phyloP scores from a whole-genome alignment of 2,329 filamentous ascomycete species.

The Sporothrix pseudoabietina region DNA sequence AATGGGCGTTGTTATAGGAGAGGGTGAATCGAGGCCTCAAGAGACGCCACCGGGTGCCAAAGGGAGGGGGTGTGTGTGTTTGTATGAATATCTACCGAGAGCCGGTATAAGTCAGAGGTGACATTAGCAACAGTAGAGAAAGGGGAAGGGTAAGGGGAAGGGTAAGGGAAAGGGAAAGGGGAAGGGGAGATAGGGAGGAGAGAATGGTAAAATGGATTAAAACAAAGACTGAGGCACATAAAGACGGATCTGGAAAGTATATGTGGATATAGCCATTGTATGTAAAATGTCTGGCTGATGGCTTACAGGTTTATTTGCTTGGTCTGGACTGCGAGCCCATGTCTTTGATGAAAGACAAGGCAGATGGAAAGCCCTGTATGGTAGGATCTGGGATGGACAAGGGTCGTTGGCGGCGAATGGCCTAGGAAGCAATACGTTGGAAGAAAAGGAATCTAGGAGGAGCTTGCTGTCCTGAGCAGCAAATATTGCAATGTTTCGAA shows the following conservation, averaged over 20 bases:
- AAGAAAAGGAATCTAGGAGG: no score
- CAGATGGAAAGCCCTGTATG: not conserved
- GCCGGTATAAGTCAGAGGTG: constrained; percentile 27
- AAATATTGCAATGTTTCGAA: not conserved
- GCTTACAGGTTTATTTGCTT: not conserved
- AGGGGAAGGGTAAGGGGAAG: not conserved
- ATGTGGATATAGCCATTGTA: not conserved
- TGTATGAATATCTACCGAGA: constrained; percentile 25
- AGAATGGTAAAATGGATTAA: not conserved
- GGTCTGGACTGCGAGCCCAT: no score
- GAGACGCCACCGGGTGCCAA: constrained; percentile 11
- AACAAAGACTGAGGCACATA: not conserved
- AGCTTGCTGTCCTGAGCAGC: not conserved
- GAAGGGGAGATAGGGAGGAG: not conserved
- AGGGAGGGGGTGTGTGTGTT: constrained; percentile 24
- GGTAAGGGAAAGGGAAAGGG: not conserved
- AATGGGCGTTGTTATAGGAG: not conserved
- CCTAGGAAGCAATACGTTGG: not conserved
- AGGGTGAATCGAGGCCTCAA: not conserved
- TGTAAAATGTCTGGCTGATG: not conserved
- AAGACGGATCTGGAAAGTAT: constrained; percentile 1
- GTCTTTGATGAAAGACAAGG: not conserved
- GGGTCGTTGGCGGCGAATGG: not conserved
- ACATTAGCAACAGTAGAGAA: not conserved
- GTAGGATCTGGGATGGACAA: not conserved